These are phyloP conservation scores for Malus sylvestris DNA, from an alignment of 306 rosid genomes.

Conservation along the genomic window DNA sequence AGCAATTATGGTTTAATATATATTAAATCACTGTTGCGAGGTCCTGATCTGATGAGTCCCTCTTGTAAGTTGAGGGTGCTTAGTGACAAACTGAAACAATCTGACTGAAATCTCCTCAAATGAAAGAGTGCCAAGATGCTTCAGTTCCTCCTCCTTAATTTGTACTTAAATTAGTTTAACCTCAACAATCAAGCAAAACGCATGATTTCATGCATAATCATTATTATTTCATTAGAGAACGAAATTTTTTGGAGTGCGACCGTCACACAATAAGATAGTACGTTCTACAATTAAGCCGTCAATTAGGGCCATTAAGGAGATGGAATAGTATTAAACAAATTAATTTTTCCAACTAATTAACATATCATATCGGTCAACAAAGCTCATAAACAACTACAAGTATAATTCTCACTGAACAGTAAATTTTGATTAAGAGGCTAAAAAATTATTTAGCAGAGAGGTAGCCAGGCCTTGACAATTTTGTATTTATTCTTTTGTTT, in stretches of 20 bases:
- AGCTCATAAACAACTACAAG: background rate
- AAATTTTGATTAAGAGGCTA: background rate
- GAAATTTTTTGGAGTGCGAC: background rate
- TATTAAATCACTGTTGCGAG: conserved; percentile 31
- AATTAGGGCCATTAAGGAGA: background rate
- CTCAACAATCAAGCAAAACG: background rate
- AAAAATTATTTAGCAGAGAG: background rate
- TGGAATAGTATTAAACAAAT: background rate
- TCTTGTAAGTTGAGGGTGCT: conserved; percentile 26
- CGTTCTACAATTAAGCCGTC: background rate
- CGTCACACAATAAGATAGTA: background rate
- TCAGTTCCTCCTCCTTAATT: conserved; percentile 9
- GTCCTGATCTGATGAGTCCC: conserved; percentile 26
- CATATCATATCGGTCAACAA: background rate
- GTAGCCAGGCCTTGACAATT: background rate
- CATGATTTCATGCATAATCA: background rate
- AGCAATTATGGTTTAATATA: conserved; percentile 6
- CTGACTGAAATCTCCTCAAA: conserved; percentile 56
- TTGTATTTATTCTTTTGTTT: background rate
- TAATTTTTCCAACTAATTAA: background rate
- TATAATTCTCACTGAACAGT: background rate
- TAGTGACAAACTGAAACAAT: conserved; percentile 40
- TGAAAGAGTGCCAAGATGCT: conserved; percentile 20
- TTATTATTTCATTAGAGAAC: background rate
- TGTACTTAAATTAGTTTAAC: background rate